Evolutionary conservation across 192 early-diverging fungal species (phyloP).

Genomic region (Funneliformis geosporum): DNA sequence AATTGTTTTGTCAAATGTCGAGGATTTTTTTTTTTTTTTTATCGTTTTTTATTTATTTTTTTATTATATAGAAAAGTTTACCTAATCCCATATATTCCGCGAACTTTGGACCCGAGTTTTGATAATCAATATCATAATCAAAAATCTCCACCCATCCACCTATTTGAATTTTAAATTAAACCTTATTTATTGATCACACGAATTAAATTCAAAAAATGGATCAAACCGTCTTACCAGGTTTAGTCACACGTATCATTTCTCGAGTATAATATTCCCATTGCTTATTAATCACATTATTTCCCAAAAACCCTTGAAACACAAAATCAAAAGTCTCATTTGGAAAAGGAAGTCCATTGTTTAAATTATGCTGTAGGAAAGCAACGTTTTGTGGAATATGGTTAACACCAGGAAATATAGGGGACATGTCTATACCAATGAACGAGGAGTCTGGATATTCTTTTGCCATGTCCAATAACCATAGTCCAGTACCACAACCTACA

Average conservation of each 20-base stretch:
- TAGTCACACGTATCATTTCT: background rate
- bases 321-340: slow-evolving; percentile 30
- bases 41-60: too few species aligned
- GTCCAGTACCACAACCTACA: slow-evolving; percentile 37
- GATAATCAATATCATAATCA: background rate
- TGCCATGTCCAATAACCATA: slow-evolving; percentile 40
- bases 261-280: background rate
- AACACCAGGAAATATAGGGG: slow-evolving; percentile 39
- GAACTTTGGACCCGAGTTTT: background rate
- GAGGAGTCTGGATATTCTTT: slow-evolving; percentile 36
- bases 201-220: too few species aligned
- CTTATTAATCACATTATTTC: background rate
- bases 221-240: background rate
- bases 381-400: background rate
- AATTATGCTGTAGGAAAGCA: slow-evolving; percentile 23
- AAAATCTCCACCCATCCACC: background rate
- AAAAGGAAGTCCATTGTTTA: slow-evolving; percentile 19
- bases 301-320: slow-evolving; percentile 19
- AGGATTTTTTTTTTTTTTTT: too few species aligned
- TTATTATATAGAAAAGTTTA: background rate
- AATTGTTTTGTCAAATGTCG: too few species aligned
- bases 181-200: background rate
- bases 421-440: slow-evolving; percentile 41
- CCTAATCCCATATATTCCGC: background rate
- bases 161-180: background rate